These are phyloP conservation scores for Boletus coccyginus DNA, from an alignment of 768 basidiomycete species.

Conservation along the genomic window DNA sequence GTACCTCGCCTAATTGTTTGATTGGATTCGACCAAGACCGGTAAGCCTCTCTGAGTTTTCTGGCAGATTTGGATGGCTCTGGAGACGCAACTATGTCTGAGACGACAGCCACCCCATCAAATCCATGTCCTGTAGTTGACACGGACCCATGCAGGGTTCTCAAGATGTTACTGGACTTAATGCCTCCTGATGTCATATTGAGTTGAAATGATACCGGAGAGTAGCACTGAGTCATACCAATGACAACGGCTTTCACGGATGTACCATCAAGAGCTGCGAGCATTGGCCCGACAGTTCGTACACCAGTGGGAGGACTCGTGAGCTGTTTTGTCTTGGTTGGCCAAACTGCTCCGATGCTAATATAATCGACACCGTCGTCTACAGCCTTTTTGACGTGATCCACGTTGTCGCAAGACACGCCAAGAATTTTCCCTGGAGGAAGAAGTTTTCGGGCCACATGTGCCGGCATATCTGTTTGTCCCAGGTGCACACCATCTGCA, in stretches of 20 bases:
- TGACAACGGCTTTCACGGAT: constrained; percentile 71
- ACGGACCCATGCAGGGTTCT: constrained; percentile 72
- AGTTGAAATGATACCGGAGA: not conserved
- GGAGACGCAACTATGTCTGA: constrained; percentile 77
- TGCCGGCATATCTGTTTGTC: constrained; percentile 83
- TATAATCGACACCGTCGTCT: constrained; percentile 70
- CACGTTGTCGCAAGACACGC: constrained; percentile 71
- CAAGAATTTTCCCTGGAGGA: constrained; percentile 69
- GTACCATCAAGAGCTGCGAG: constrained; percentile 64
- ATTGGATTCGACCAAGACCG: constrained; percentile 19
- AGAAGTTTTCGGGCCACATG: constrained; percentile 63
- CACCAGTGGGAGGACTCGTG: constrained; percentile 61
- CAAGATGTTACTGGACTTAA: constrained; percentile 75
- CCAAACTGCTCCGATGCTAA: constrained; percentile 87
- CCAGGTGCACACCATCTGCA: constrained; percentile 82
- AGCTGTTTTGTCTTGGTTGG: constrained; percentile 77
- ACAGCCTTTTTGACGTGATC: constrained; percentile 64
- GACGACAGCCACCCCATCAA: constrained; percentile 87
- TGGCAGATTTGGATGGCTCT: constrained; percentile 53
- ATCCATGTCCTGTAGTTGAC: constrained; percentile 49
- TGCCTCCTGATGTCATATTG: constrained; percentile 60
- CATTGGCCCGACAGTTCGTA: constrained; percentile 66
- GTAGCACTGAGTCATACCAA: constrained; percentile 52
- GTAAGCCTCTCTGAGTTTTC: constrained; percentile 42
- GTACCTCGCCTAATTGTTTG: not conserved